These are phyloP conservation scores for Metschnikowia cubensis DNA, from an alignment of 805 yeast species.

Conservation along the genomic window DNA sequence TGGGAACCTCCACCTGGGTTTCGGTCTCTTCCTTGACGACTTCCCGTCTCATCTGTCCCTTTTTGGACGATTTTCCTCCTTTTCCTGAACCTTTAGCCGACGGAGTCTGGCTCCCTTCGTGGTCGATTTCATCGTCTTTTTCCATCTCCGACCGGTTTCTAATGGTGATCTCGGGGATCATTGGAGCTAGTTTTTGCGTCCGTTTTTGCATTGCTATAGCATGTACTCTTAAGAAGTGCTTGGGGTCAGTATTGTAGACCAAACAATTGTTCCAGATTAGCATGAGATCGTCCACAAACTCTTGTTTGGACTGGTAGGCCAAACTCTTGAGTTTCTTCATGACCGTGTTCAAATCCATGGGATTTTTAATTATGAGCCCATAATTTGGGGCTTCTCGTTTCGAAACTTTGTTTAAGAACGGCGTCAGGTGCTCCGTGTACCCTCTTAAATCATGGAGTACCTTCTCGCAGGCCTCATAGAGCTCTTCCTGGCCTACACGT, in stretches of 20 bases:
- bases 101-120: constrained; percentile 22
- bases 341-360: constrained; percentile 96
- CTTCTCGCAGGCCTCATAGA: constrained; percentile 95
- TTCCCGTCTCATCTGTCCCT: constrained; percentile 40
- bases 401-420: constrained; percentile 91
- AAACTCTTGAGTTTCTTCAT: constrained; percentile 80
- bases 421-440: constrained; percentile 94
- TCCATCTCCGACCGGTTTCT: constrained; percentile 71
- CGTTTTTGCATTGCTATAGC: constrained; percentile 96
- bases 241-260: constrained; percentile 90
- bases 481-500: constrained; percentile 93
- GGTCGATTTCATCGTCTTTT: constrained; percentile 47
- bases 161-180: constrained; percentile 85
- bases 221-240: constrained; percentile 83
- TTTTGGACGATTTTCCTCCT: constrained; percentile 36
- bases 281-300: constrained; percentile 93
- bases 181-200: constrained; percentile 66
- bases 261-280: constrained; percentile 94
- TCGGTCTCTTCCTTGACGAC: constrained; percentile 27
- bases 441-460: constrained; percentile 87
- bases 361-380: constrained; percentile 80
- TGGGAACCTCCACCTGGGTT: neutral
- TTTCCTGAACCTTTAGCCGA: constrained; percentile 15
- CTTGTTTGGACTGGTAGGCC: constrained; percentile 79
- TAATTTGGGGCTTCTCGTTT: constrained; percentile 98